Evolutionary conservation across 495 filamentous ascomycete genomes (phyloP).

Genomic region (Darksidea phi): DNA sequence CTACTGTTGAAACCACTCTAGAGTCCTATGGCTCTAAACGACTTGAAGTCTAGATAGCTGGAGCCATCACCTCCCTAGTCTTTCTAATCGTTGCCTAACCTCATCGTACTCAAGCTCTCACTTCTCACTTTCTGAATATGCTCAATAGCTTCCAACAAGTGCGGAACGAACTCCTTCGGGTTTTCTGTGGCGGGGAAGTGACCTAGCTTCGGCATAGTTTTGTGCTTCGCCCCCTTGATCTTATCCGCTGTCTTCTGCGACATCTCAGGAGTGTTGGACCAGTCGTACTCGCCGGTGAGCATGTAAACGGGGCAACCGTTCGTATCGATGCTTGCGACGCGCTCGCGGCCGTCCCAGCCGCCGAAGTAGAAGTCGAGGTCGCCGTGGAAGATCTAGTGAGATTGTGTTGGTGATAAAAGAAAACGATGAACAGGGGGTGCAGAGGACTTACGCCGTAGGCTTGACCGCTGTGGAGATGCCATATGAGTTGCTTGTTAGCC

Average conservation of each 20-base stretch:
- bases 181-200: slow-evolving; percentile 34
- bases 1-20: too few species aligned
- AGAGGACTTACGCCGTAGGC: slow-evolving; percentile 40
- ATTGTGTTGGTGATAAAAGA: neutral
- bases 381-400: slow-evolving; percentile 44
- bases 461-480: slow-evolving; percentile 47
- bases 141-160: slow-evolving; percentile 31
- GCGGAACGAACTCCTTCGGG: slow-evolving; percentile 27
- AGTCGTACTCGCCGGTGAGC: slow-evolving; percentile 50
- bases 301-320: slow-evolving; percentile 48
- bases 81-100: slow-evolving; percentile 15
- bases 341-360: slow-evolving; percentile 46
- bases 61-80: too few species aligned
- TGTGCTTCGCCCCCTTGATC: slow-evolving; percentile 45
- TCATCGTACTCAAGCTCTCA: slow-evolving; percentile 20
- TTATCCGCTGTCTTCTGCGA: slow-evolving; percentile 44
- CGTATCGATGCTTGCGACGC: slow-evolving; percentile 44
- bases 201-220: slow-evolving; percentile 44
- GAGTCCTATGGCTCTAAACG: too few species aligned
- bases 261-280: slow-evolving; percentile 46
- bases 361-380: slow-evolving; percentile 49
- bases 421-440: neutral
- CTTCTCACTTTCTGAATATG: slow-evolving; percentile 25
- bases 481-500: slow-evolving; percentile 45
- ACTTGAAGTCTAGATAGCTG: too few species aligned